These are phyloP conservation scores for Exidia glandulosa DNA, from an alignment of 768 basidiomycete genomes.

Conservation along the genomic window DNA sequence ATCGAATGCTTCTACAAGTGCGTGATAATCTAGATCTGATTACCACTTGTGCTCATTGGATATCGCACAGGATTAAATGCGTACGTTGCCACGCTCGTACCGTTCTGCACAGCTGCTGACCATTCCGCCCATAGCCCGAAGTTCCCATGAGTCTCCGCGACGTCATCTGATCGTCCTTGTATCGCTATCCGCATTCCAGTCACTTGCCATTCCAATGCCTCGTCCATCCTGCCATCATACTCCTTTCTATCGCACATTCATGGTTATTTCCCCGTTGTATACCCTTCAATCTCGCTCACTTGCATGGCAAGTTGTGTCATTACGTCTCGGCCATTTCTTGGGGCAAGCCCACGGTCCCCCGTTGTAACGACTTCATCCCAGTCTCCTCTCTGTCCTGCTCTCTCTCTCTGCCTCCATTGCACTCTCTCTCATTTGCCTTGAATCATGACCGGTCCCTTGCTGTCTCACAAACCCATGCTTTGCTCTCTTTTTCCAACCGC, in stretches of 20 bases:
- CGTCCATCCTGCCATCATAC: not conserved
- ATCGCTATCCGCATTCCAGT: conserved; percentile 53
- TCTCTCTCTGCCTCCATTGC: not conserved
- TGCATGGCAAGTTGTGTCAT: not conserved
- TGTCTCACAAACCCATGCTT: conserved; percentile 1
- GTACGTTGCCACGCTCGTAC: conserved; percentile 32
- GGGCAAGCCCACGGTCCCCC: not conserved
- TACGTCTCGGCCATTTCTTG: not conserved
- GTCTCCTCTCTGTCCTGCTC: not conserved
- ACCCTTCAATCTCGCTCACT: not conserved
- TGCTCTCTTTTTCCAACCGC: too few relatives aligned
- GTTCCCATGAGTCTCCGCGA: conserved; percentile 85
- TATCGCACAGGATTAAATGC: conserved; percentile 65
- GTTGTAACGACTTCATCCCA: not conserved
- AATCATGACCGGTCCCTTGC: not conserved
- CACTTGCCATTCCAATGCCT: not conserved
- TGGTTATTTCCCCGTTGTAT: conserved; percentile 1
- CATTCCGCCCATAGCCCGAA: conserved; percentile 52
- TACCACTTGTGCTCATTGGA: conserved; percentile 12
- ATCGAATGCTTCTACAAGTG: conserved; percentile 99
- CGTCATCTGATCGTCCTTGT: conserved; percentile 75
- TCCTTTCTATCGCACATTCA: not conserved
- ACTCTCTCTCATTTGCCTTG: not conserved
- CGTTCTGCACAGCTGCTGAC: conserved; percentile 10
- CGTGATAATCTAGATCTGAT: conserved; percentile 16